Conservation (phyloP, 768 basidiomycete genomes). For the Leucocoprinus sp. region DNA sequence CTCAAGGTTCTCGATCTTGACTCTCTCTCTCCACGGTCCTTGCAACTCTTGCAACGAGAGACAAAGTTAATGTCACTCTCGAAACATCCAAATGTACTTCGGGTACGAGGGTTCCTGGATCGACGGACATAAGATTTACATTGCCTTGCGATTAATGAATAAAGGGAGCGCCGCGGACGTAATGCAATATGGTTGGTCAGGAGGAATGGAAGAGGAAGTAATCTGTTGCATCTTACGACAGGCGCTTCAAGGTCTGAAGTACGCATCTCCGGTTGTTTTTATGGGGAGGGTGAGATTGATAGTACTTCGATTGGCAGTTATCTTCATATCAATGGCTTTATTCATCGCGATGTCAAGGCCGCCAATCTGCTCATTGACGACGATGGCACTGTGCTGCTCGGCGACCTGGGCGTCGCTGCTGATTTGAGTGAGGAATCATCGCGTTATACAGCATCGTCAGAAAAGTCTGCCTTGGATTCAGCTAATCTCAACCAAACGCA, state of each 20-base stretch:
- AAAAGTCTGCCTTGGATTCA: constrained; percentile 16
- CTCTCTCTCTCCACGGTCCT: constrained; percentile 57
- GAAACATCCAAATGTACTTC: constrained; percentile 89
- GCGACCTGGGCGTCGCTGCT: constrained; percentile 89
- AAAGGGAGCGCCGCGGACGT: constrained; percentile 82
- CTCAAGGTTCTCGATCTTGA: constrained; percentile 90
- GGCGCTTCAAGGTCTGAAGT: constrained; percentile 84
- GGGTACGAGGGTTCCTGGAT: constrained; percentile 89
- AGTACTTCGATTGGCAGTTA: constrained; percentile 41
- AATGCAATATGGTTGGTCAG: constrained; percentile 76
- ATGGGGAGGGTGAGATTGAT: not conserved
- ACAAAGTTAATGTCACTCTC: constrained; percentile 88
- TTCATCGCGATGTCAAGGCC: constrained; percentile 92
- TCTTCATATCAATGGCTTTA: constrained; percentile 82
- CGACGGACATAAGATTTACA: constrained; percentile 73
- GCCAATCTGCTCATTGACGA: constrained; percentile 91
- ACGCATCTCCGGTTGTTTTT: constrained; percentile 16
- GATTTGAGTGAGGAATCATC: constrained; percentile 64
- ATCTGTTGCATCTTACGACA: constrained; percentile 79
- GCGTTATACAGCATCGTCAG: constrained; percentile 19
- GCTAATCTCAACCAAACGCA: constrained; percentile 23
- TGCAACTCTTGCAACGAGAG: constrained; percentile 73
- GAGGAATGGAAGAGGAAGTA: constrained; percentile 89
- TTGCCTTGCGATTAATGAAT: constrained; percentile 86
- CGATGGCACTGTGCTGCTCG: constrained; percentile 82